Evolutionary conservation across 495 filamentous ascomycete genomes (phyloP).

Genomic region (Bombardia bombarda): DNA sequence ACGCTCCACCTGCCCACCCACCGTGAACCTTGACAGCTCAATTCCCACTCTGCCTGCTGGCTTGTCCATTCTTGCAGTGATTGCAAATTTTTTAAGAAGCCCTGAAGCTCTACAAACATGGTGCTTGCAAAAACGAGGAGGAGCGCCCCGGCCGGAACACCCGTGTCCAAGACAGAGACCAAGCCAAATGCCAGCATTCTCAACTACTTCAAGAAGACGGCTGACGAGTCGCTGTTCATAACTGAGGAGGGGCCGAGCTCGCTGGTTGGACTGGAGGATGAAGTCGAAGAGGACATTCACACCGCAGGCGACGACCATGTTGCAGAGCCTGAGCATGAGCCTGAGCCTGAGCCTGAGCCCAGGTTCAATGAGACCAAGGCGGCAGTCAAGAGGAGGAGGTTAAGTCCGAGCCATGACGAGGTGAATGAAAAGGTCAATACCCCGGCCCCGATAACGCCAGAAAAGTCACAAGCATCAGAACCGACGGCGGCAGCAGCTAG

Average conservation of each 20-base stretch:
- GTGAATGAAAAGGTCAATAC: too few species aligned
- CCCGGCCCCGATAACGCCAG: too few species aligned
- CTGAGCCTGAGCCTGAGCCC: constrained; percentile 21
- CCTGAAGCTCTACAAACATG: too few species aligned
- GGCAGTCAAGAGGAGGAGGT: constrained; percentile 38
- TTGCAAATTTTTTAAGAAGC: too few species aligned
- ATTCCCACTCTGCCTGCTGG: too few species aligned
- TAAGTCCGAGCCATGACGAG: constrained; percentile 9
- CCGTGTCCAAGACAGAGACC: constrained; percentile 18
- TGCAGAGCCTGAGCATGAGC: too few species aligned
- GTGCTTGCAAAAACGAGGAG: too few species aligned
- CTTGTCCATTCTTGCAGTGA: too few species aligned
- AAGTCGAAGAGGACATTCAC: constrained; percentile 6
- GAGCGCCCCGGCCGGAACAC: neutral
- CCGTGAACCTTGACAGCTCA: too few species aligned
- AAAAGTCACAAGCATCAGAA: neutral
- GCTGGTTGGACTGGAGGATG: neutral
- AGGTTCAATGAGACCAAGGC: constrained; percentile 45
- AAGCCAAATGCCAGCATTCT: constrained; percentile 64
- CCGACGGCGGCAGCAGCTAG: too few species aligned
- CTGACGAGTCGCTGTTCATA: constrained; percentile 32
- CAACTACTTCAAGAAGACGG: constrained; percentile 73
- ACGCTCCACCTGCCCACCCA: too few species aligned
- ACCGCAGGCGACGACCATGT: constrained; percentile 31
- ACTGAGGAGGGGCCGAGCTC: constrained; percentile 1